These are phyloP conservation scores for Eleusine indica DNA, from an alignment of 176 grass and related monocot genomes.

Conservation along the genomic window DNA sequence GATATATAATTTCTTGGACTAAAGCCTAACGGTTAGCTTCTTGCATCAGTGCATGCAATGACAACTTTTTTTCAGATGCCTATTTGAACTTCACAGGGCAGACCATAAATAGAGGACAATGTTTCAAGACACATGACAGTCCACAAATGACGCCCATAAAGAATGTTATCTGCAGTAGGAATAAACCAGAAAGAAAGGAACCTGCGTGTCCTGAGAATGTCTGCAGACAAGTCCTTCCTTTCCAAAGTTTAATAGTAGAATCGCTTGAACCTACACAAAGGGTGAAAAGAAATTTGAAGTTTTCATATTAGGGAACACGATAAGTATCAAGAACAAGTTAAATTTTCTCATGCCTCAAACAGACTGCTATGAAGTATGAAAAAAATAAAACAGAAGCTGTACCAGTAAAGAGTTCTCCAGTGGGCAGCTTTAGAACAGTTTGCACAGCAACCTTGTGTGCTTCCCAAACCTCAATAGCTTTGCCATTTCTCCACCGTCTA, in stretches of 20 bases:
- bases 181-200: slow-evolving; percentile 33
- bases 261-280: slow-evolving; percentile 87
- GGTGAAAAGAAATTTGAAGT: background rate
- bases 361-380: background rate
- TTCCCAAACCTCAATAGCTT: slow-evolving; percentile 86
- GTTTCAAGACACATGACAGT: background rate
- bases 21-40: background rate
- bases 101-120: background rate
- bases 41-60: background rate
- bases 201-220: slow-evolving; percentile 94
- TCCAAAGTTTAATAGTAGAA: slow-evolving; percentile 94
- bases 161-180: slow-evolving; percentile 1
- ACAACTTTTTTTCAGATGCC: slow-evolving; percentile 3
- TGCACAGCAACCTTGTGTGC: slow-evolving; percentile 93
- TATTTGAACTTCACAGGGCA: background rate
- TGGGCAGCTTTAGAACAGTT: slow-evolving; percentile 74
- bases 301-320: background rate
- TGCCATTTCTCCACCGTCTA: slow-evolving; percentile 82
- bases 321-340: background rate
- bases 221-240: slow-evolving; percentile 90
- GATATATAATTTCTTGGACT: background rate
- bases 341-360: background rate
- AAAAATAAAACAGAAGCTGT: slow-evolving; percentile 31
- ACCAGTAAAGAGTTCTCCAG: slow-evolving; percentile 89
- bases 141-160: background rate